A percentile compares a stretch with the other conserved stretches of the same genome.
Conservation (phyloP, 2,329 filamentous ascomycete genomes). For the Rhynchosporium agropyri region DNA sequence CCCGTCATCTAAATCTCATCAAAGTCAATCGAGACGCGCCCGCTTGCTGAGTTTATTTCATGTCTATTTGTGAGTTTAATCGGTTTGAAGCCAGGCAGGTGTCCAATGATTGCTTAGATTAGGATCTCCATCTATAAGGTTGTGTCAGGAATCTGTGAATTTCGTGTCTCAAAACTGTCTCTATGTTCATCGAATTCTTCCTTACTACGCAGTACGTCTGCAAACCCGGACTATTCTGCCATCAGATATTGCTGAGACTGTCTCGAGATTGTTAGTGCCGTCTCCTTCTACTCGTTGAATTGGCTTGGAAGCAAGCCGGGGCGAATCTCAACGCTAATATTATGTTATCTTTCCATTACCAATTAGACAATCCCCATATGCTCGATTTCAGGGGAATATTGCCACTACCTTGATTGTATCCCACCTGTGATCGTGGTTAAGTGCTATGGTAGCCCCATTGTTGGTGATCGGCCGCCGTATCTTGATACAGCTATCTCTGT, state of each 20-base stretch:
- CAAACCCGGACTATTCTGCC: not conserved
- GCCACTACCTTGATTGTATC: slow-evolving; percentile 2
- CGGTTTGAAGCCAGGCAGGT: too few relatives aligned
- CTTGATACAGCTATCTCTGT: slow-evolving; percentile 10
- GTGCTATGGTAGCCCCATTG: not conserved
- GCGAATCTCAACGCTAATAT: not conserved
- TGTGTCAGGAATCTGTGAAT: not conserved
- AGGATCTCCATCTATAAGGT: too few relatives aligned
- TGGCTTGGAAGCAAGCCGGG: not conserved
- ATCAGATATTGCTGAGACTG: not conserved
- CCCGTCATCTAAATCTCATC: not conserved
- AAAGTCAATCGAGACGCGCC: too few relatives aligned
- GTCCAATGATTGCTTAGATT: too few relatives aligned
- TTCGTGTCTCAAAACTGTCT: not conserved
- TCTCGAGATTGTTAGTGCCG: not conserved
- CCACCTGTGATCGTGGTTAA: slow-evolving; percentile 14
- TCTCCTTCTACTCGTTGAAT: not conserved
- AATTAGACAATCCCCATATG: too few relatives aligned
- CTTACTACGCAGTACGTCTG: not conserved
- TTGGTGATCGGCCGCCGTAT: slow-evolving; percentile 4
- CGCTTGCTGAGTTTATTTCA: too few relatives aligned
- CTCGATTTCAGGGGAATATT: not conserved
- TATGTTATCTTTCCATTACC: not conserved
- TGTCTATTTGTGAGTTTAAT: too few relatives aligned
- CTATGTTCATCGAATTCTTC: not conserved